These are phyloP conservation scores for Fonsecaea pedrosoi DNA, from an alignment of 2,329 filamentous ascomycete species.

Conservation along the genomic window DNA sequence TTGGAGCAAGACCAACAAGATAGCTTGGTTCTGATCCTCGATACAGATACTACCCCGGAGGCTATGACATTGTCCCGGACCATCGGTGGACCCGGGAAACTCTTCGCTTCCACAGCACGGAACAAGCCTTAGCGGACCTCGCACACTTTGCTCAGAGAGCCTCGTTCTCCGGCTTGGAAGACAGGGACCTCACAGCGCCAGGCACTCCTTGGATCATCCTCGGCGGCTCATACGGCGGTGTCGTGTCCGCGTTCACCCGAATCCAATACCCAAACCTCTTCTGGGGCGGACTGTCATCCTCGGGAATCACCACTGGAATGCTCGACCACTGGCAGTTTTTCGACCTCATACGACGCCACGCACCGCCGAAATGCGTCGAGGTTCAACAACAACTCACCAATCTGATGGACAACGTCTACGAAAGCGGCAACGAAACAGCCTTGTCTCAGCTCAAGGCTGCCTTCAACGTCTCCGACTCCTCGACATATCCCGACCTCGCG, in stretches of 20 bases:
- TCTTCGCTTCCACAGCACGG: slow-evolving; percentile 80
- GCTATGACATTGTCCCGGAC: slow-evolving; percentile 69
- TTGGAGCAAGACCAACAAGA: not conserved
- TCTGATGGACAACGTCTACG: slow-evolving; percentile 64
- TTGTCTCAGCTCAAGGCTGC: slow-evolving; percentile 55
- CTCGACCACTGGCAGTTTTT: slow-evolving; percentile 75
- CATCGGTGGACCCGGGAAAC: slow-evolving; percentile 70
- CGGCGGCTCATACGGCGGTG: slow-evolving; percentile 82
- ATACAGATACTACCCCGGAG: slow-evolving; percentile 76
- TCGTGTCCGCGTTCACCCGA: slow-evolving; percentile 76
- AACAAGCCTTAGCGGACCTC: slow-evolving; percentile 80
- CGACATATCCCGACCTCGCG: slow-evolving; percentile 45
- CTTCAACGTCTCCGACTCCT: slow-evolving; percentile 50
- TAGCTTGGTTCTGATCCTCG: slow-evolving; percentile 65
- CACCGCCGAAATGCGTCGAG: slow-evolving; percentile 67
- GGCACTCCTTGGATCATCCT: slow-evolving; percentile 77
- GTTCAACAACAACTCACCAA: slow-evolving; percentile 67
- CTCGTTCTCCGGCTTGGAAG: slow-evolving; percentile 71
- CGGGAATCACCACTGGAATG: slow-evolving; percentile 77
- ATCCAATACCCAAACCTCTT: slow-evolving; percentile 78
- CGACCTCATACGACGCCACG: slow-evolving; percentile 63
- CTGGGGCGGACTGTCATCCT: slow-evolving; percentile 80
- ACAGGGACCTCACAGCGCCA: slow-evolving; percentile 69
- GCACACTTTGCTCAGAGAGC: slow-evolving; percentile 80
- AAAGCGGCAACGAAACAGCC: slow-evolving; percentile 49